A percentile compares a stretch with the other conserved stretches of the same genome.
phyloP scores from a whole-genome alignment of 164 flowering plant species.

The Macadamia integrifolia region DNA sequence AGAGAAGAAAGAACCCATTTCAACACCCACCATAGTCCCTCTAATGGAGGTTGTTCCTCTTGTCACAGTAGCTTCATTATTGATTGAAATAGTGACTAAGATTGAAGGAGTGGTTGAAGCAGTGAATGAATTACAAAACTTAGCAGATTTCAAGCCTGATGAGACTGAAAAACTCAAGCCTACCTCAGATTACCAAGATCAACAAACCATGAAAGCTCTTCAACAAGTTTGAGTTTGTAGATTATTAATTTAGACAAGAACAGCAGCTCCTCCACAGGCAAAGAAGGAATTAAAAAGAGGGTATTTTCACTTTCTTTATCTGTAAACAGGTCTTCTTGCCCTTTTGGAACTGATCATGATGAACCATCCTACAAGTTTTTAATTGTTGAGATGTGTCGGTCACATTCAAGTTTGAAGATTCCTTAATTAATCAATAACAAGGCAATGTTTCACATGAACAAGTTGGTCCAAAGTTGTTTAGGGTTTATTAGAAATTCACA shows the following conservation, averaged over 20 bases:
- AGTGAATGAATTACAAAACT: constrained; percentile 40
- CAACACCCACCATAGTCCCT: constrained; percentile 11
- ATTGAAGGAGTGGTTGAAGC: constrained; percentile 34
- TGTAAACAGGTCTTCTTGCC: too few species aligned
- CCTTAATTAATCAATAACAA: too few species aligned
- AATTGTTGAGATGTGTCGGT: too few species aligned
- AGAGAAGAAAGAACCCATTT: constrained; percentile 7
- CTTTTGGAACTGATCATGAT: background rate
- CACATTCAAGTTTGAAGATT: too few species aligned
- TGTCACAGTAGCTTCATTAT: constrained; percentile 44
- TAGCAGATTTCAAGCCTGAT: constrained; percentile 43
- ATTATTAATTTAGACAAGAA: background rate
- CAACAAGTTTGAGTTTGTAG: constrained; percentile 32
- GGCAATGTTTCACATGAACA: too few species aligned
- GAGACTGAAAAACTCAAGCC: constrained; percentile 18
- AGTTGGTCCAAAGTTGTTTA: too few species aligned
- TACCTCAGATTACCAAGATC: constrained; percentile 21
- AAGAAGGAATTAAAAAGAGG: too few species aligned
- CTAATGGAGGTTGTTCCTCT: constrained; percentile 51
- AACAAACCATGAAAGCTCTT: constrained; percentile 28
- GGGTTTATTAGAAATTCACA: too few species aligned
- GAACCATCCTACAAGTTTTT: too few species aligned
- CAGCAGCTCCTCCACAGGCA: too few species aligned
- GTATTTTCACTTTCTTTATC: too few species aligned
- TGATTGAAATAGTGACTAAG: constrained; percentile 55